These are phyloP conservation scores for Ceratobasidium sp. DNA, from an alignment of 1,284 basidiomycete species.

Conservation along the genomic window DNA sequence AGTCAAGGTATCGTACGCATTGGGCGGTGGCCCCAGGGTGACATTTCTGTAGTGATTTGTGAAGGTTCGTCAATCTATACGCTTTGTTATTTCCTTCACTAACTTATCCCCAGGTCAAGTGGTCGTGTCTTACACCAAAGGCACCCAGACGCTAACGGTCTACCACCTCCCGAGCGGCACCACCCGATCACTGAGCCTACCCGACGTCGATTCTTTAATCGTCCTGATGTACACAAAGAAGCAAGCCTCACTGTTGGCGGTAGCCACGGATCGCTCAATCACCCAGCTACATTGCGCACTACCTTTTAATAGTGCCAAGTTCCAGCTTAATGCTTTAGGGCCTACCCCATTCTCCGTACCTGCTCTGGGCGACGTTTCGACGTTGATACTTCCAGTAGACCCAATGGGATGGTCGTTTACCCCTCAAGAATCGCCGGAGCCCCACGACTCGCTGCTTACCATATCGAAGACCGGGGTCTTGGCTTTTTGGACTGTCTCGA, in stretches of 20 bases:
- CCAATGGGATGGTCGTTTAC: constrained; percentile 82
- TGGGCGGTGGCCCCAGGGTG: constrained; percentile 66
- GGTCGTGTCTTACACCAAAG: constrained; percentile 8
- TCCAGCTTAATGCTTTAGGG: constrained; percentile 17
- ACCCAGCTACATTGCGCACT: constrained; percentile 63
- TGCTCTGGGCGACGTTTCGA: constrained; percentile 55
- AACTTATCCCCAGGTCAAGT: constrained; percentile 49
- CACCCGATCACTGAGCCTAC: neutral
- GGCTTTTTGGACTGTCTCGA: constrained; percentile 83
- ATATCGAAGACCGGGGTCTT: constrained; percentile 79
- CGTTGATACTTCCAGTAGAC: constrained; percentile 81
- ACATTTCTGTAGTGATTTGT: constrained; percentile 30
- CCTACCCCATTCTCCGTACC: constrained; percentile 62
- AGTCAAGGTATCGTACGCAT: constrained; percentile 51
- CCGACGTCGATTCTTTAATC: constrained; percentile 34
- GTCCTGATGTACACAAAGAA: constrained; percentile 15
- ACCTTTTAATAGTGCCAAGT: constrained; percentile 46
- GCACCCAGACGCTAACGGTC: neutral
- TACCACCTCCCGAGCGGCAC: constrained; percentile 30
- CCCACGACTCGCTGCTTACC: constrained; percentile 82
- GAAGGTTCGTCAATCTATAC: constrained; percentile 16
- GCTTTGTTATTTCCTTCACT: constrained; percentile 50
- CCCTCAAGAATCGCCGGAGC: constrained; percentile 50
- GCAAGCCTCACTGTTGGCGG: constrained; percentile 17
- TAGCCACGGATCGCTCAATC: constrained; percentile 56